Evolutionary conservation across 1,139 yeast genomes (phyloP).

Genomic region (Geotrichum carabidarum): DNA sequence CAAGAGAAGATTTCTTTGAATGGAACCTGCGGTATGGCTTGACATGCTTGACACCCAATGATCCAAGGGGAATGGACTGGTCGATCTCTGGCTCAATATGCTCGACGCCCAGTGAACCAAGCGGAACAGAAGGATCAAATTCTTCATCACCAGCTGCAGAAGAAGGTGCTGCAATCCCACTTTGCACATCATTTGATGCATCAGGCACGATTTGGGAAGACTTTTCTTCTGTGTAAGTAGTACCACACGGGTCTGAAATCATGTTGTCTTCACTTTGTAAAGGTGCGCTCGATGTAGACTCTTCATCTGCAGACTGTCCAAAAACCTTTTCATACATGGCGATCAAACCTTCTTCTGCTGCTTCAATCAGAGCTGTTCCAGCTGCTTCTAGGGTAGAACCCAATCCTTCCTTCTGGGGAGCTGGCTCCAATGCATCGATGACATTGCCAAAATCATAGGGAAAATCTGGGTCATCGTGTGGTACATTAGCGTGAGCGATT

Average conservation of each 20-base stretch:
- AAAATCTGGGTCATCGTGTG: neutral
- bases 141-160: too few species aligned
- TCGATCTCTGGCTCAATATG: neutral
- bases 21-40: neutral
- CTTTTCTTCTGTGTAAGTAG: slow-evolving; percentile 8
- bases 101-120: neutral
- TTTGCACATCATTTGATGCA: neutral
- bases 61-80: neutral
- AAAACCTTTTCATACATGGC: neutral
- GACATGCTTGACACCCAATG: neutral
- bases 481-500: neutral
- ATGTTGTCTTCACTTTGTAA: neutral
- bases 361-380: neutral
- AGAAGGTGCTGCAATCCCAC: too few species aligned
- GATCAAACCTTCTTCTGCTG: neutral
- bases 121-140: neutral
- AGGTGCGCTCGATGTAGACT: neutral
- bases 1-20: too few species aligned
- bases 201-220: neutral
- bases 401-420: neutral
- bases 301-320: neutral
- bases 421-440: neutral
- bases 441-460: neutral
- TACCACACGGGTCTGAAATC: slow-evolving; percentile 7
- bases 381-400: neutral